These are phyloP conservation scores for Colletotrichum lupini DNA, from an alignment of 2,329 filamentous ascomycete species.

Conservation along the genomic window DNA sequence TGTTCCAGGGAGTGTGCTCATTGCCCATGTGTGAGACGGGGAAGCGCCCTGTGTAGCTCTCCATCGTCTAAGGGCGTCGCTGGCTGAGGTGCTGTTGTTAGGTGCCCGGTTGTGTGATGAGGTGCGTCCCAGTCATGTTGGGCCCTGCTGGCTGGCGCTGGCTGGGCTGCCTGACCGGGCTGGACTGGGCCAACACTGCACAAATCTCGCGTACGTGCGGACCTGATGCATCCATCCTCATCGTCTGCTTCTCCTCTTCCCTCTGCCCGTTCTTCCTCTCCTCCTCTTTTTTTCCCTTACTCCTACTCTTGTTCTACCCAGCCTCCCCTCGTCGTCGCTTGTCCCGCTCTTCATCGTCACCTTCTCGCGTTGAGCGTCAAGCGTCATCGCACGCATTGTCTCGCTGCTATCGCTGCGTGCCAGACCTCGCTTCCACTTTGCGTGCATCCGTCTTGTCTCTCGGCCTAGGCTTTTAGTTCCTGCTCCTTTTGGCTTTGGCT, in stretches of 20 bases:
- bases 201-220: constrained; percentile 34
- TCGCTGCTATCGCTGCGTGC: constrained; percentile 11
- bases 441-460: constrained; percentile 9
- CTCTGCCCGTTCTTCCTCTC: constrained; percentile 10
- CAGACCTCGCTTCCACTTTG: constrained; percentile 18
- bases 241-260: constrained; percentile 23
- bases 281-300: neutral
- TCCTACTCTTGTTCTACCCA: constrained; percentile 17
- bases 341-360: neutral
- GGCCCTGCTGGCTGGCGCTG: neutral
- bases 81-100: neutral
- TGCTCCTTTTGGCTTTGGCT: constrained; percentile 7
- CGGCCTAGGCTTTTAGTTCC: neutral
- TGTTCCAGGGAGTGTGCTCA: neutral
- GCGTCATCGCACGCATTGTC: constrained; percentile 11
- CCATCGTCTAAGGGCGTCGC: neutral
- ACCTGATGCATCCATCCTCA: constrained; percentile 27
- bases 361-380: constrained; percentile 14
- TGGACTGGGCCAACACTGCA: constrained; percentile 16
- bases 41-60: neutral
- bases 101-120: neutral
- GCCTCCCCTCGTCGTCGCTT: constrained; percentile 11
- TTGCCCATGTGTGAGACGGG: neutral
- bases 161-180: neutral
- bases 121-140: neutral